Conservation (phyloP, 2,329 filamentous ascomycete genomes). For the Orbilia ellipsospora region DNA sequence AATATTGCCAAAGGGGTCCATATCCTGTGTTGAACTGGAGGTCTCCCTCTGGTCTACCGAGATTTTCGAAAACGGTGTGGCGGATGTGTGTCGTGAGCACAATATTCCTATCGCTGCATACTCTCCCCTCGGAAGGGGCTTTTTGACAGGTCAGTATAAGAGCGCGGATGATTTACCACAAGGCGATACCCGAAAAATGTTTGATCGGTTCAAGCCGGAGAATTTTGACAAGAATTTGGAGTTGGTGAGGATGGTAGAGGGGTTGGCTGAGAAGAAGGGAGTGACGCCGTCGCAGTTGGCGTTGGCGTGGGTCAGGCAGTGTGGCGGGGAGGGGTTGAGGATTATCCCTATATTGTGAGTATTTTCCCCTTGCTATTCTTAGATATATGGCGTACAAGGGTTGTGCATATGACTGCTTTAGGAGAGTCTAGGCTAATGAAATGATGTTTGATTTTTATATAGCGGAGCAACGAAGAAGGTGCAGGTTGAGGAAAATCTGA, state of each 20-base stretch:
- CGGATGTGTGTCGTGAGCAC: slow-evolving; percentile 70
- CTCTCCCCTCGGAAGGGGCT: slow-evolving; percentile 73
- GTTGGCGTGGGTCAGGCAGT: slow-evolving; percentile 72
- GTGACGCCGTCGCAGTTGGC: slow-evolving; percentile 73
- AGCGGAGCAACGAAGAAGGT: slow-evolving; percentile 58
- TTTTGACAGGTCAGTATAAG: slow-evolving; percentile 68
- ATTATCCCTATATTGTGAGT: slow-evolving; percentile 76
- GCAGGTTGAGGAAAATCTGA: slow-evolving; percentile 71
- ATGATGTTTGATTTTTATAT: slow-evolving; percentile 1
- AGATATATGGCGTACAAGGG: not conserved
- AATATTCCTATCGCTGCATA: slow-evolving; percentile 78
- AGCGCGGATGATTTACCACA: slow-evolving; percentile 68
- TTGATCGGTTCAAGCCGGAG: slow-evolving; percentile 72
- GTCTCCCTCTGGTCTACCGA: slow-evolving; percentile 67
- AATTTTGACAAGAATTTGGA: slow-evolving; percentile 74
- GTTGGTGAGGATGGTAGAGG: slow-evolving; percentile 70
- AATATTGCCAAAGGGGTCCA: slow-evolving; percentile 22
- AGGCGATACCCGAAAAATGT: slow-evolving; percentile 64
- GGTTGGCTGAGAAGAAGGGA: slow-evolving; percentile 70
- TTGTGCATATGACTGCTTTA: not conserved
- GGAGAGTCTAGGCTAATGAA: not conserved
- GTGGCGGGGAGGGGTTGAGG: slow-evolving; percentile 66
- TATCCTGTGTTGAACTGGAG: slow-evolving; percentile 66
- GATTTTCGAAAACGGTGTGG: slow-evolving; percentile 67
- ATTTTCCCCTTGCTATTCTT: slow-evolving; percentile 55